phyloP scores from a whole-genome alignment of 176 grass and related monocot genomes.

The Musa itinerans region DNA sequence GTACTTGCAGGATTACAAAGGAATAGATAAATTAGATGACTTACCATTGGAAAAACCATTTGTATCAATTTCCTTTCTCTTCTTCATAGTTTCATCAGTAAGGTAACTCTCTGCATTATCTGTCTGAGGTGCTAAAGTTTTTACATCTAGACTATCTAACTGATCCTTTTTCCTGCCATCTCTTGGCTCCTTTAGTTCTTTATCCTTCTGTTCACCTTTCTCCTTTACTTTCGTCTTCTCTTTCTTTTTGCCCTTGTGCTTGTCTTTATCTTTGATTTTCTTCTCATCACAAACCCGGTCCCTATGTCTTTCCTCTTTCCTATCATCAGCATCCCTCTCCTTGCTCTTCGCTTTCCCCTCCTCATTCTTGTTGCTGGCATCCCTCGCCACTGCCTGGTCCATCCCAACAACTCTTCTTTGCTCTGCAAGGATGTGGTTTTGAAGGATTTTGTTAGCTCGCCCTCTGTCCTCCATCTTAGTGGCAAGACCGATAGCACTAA shows the following conservation, averaged over 20 bases:
- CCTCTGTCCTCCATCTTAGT: conserved; percentile 44
- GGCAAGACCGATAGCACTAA: conserved; percentile 13
- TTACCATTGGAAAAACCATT: conserved; percentile 19
- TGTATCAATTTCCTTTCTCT: conserved; percentile 53
- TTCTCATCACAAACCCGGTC: conserved; percentile 45
- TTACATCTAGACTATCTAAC: conserved; percentile 32
- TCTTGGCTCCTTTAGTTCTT: conserved; percentile 41
- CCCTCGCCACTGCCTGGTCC: conserved; percentile 32
- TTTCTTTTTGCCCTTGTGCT: conserved; percentile 59
- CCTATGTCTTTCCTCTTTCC: conserved; percentile 39
- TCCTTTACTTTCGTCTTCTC: conserved; percentile 53
- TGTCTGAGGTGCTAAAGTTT: conserved; percentile 26
- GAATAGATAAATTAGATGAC: conserved; percentile 24
- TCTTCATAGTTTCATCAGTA: conserved; percentile 45
- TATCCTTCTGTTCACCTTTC: conserved; percentile 40
- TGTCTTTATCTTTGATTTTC: conserved; percentile 48
- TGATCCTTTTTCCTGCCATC: conserved; percentile 38
- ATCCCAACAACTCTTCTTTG: conserved; percentile 30
- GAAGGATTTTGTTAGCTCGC: conserved; percentile 18
- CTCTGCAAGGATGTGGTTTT: conserved; percentile 28
- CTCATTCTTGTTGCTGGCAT: conserved; percentile 32
- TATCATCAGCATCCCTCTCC: conserved; percentile 28
- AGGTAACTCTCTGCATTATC: conserved; percentile 28
- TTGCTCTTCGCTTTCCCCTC: conserved; percentile 54
- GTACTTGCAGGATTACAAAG: conserved; percentile 35